Evolutionary conservation across 106 monocot species (phyloP).

Genomic region (Narthecium ossifragum): DNA sequence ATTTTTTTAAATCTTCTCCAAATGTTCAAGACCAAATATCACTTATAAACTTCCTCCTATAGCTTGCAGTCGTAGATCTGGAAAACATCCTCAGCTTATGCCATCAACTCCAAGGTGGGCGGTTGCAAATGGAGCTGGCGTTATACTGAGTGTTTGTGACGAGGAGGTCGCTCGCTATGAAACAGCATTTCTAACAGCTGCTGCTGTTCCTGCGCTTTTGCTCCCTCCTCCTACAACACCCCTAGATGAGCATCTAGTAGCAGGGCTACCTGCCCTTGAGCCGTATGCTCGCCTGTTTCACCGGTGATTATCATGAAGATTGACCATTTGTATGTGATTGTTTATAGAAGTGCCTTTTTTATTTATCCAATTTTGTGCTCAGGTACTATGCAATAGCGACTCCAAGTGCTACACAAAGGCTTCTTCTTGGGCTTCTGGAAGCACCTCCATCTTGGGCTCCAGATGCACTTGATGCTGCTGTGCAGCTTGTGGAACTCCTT

Average conservation of each 20-base stretch:
- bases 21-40: no score
- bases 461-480: slow-evolving; percentile 98
- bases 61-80: slow-evolving; percentile 81
- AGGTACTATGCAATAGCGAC: slow-evolving; percentile 99
- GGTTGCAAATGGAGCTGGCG: slow-evolving; percentile 98
- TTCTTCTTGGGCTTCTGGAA: slow-evolving; percentile 97
- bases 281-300: slow-evolving; percentile 97
- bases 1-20: no score
- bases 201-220: slow-evolving; percentile 92
- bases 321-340: neutral
- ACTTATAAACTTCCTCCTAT: no score
- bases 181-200: slow-evolving; percentile 94
- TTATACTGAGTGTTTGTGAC: slow-evolving; percentile 98
- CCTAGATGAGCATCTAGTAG: slow-evolving; percentile 92
- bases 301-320: slow-evolving; percentile 33
- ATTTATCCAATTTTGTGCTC: slow-evolving; percentile 5
- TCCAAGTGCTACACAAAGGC: slow-evolving; percentile 94
- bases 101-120: slow-evolving; percentile 99
- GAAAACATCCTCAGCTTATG: slow-evolving; percentile 97
- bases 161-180: slow-evolving; percentile 95
- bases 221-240: slow-evolving; percentile 95
- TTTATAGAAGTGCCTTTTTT: neutral
- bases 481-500: slow-evolving; percentile 97
- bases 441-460: slow-evolving; percentile 99
- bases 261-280: slow-evolving; percentile 89